These are phyloP conservation scores for Mucor piriformis DNA, from an alignment of 371 early-diverging fungal species.

Conservation along the genomic window DNA sequence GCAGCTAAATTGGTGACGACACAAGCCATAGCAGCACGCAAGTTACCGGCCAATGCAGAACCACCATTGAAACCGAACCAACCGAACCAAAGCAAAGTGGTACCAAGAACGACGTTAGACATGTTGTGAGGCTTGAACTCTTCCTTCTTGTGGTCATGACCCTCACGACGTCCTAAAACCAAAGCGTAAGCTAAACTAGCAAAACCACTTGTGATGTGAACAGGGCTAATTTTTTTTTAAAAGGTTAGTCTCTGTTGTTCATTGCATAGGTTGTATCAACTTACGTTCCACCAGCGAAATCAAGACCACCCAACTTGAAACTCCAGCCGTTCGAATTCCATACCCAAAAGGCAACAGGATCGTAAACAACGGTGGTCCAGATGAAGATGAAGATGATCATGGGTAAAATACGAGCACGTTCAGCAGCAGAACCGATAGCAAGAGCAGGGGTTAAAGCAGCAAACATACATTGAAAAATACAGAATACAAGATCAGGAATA, in stretches of 20 bases:
- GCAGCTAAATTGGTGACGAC: slow-evolving; percentile 87
- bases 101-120: slow-evolving; percentile 86
- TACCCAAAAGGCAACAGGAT: slow-evolving; percentile 91
- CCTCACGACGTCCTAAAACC: slow-evolving; percentile 79
- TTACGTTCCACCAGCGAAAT: slow-evolving; percentile 75
- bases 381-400: slow-evolving; percentile 87
- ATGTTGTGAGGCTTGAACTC: slow-evolving; percentile 89
- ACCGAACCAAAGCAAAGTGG: slow-evolving; percentile 89
- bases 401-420: slow-evolving; percentile 86
- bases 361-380: slow-evolving; percentile 92
- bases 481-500: slow-evolving; percentile 74
- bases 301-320: slow-evolving; percentile 72
- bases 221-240: slow-evolving; percentile 78
- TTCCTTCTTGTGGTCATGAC: slow-evolving; percentile 35
- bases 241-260: slow-evolving; percentile 9
- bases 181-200: slow-evolving; percentile 88
- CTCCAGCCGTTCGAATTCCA: slow-evolving; percentile 89
- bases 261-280: neutral
- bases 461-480: slow-evolving; percentile 83
- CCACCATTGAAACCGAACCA: slow-evolving; percentile 93
- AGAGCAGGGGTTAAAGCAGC: slow-evolving; percentile 88
- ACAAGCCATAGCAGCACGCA: slow-evolving; percentile 86
- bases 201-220: slow-evolving; percentile 89
- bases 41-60: slow-evolving; percentile 78
- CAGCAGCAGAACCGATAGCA: slow-evolving; percentile 87